Conservation (phyloP, 2,329 filamentous ascomycete genomes). For the Pseudogymnoascus sp. region DNA sequence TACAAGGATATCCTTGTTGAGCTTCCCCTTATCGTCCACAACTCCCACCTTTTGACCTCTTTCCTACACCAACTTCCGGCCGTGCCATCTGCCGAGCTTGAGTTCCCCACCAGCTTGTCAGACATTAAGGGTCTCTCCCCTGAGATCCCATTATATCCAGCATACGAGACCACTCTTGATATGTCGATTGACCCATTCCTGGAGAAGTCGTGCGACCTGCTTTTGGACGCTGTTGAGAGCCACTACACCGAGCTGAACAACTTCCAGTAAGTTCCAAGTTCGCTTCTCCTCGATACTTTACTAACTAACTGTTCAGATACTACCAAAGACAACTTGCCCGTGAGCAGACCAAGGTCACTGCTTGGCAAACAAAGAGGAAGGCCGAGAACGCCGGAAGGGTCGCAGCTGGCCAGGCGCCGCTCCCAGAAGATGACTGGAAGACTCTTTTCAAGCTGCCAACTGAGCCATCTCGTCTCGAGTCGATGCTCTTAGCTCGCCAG, state of each 20-base stretch:
- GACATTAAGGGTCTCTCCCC: conserved; percentile 62
- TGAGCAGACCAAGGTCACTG: conserved; percentile 92
- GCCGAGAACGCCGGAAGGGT: conserved; percentile 81
- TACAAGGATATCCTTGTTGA: conserved; percentile 93
- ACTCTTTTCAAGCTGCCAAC: conserved; percentile 95
- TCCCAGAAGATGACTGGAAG: conserved; percentile 98
- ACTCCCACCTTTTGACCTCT: conserved; percentile 92
- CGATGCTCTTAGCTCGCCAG: conserved; percentile 89
- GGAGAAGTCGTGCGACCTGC: conserved; percentile 94
- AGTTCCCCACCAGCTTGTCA: conserved; percentile 69
- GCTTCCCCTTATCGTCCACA: conserved; percentile 82
- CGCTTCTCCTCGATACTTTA: neutral
- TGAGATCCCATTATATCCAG: conserved; percentile 67
- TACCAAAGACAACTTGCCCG: conserved; percentile 90
- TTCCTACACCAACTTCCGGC: conserved; percentile 87
- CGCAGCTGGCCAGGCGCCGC: conserved; percentile 76
- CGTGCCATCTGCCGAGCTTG: conserved; percentile 56
- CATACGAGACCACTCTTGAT: conserved; percentile 73
- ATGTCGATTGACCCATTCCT: conserved; percentile 95
- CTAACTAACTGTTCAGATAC: conserved; percentile 35
- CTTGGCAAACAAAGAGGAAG: conserved; percentile 96
- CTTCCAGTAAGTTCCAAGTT: conserved; percentile 56
- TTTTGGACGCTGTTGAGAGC: conserved; percentile 92
- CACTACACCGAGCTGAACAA: conserved; percentile 99
- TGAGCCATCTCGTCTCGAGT: conserved; percentile 87